Evolutionary conservation across 306 rosid species (phyloP).

Genomic region (Trichosanthes truncata): DNA sequence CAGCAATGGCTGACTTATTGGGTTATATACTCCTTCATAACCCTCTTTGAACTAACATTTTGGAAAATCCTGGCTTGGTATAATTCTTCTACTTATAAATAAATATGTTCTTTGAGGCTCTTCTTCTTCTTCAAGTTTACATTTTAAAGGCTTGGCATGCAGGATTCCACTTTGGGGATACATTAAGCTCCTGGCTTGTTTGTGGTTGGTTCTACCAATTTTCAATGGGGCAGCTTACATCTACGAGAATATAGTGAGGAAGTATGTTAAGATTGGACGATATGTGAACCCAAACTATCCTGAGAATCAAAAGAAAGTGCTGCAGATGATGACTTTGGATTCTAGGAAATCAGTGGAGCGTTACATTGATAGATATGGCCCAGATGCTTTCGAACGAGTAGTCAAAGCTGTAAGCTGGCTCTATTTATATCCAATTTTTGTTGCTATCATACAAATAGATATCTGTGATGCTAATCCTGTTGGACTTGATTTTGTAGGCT

Average conservation of each 20-base stretch:
- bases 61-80: constrained; percentile 66
- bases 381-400: constrained; percentile 68
- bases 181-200: constrained; percentile 60
- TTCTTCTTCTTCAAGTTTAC: background rate
- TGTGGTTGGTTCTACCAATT: constrained; percentile 77
- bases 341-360: constrained; percentile 72
- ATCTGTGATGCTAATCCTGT: background rate
- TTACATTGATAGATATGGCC: constrained; percentile 50
- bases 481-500: constrained; percentile 39
- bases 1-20: constrained; percentile 96
- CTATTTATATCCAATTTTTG: background rate
- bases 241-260: constrained; percentile 59
- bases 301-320: constrained; percentile 47
- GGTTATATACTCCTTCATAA: constrained; percentile 66
- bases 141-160: background rate
- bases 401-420: constrained; percentile 40
- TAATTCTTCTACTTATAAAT: background rate
- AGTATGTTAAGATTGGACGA: constrained; percentile 45
- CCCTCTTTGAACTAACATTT: constrained; percentile 69
- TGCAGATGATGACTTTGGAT: constrained; percentile 75
- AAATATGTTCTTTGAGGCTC: background rate
- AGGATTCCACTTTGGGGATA: constrained; percentile 89
- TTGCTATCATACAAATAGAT: background rate
- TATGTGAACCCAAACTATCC: constrained; percentile 29
- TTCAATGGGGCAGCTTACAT: constrained; percentile 92